These are phyloP conservation scores for Sergeia podlipaevii DNA, from an alignment of 208 protist species.

Conservation along the genomic window DNA sequence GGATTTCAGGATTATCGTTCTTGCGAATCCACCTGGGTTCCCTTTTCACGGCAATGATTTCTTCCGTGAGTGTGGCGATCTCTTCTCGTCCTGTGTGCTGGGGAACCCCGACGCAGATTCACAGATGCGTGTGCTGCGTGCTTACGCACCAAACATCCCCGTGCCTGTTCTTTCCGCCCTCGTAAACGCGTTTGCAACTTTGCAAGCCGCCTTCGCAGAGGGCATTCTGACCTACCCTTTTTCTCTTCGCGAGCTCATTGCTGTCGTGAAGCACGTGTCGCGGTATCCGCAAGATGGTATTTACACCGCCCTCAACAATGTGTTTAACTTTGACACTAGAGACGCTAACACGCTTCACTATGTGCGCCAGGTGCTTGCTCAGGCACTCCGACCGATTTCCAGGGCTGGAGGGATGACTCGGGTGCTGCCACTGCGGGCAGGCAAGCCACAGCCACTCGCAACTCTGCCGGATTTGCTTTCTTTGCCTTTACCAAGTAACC, in stretches of 20 bases:
- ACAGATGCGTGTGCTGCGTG: conserved; percentile 75
- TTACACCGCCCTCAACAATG: conserved; percentile 74
- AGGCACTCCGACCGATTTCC: conserved; percentile 38
- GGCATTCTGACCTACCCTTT: conserved; percentile 90
- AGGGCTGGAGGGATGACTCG: conserved; percentile 33
- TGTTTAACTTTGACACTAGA: conserved; percentile 82
- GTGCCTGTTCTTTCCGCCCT: conserved; percentile 46
- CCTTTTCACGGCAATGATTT: conserved; percentile 96
- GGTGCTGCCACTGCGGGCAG: conserved; percentile 38
- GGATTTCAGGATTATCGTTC: conserved; percentile 84
- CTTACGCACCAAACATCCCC: conserved; percentile 69
- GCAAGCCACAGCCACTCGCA: conserved; percentile 20
- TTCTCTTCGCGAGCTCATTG: conserved; percentile 93
- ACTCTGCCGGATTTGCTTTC: conserved; percentile 20
- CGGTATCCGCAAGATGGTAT: conserved; percentile 86
- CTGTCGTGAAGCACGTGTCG: conserved; percentile 91
- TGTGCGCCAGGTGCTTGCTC: conserved; percentile 57
- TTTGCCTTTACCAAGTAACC: conserved; percentile 10
- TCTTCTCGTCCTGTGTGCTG: conserved; percentile 90
- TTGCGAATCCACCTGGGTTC: conserved; percentile 91
- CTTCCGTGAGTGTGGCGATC: conserved; percentile 89
- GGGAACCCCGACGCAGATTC: conserved; percentile 85
- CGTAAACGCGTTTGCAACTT: conserved; percentile 67
- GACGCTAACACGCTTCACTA: conserved; percentile 71
- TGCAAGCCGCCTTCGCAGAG: conserved; percentile 71